A percentile compares a stretch with the other conserved stretches of the same genome.
Evolutionary conservation across 345 rosid species (phyloP).

Genomic region (Syzygium jambos): DNA sequence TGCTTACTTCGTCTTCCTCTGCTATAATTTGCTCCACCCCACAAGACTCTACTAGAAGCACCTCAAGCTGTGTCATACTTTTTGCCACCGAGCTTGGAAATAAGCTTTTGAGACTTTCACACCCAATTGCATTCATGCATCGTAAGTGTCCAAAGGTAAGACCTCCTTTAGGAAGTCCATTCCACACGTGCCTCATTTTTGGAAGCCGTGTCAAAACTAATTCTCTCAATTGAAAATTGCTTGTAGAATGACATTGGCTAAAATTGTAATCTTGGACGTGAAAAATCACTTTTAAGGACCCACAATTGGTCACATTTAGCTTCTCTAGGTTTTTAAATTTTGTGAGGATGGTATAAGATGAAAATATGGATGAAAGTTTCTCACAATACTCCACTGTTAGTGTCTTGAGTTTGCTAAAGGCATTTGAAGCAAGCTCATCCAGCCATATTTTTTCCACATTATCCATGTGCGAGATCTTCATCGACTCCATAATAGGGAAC

Average conservation of each 20-base stretch:
- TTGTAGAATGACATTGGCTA: too few species aligned
- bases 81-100: neutral
- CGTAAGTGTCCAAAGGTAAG: neutral
- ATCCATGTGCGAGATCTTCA: neutral
- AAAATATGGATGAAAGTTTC: neutral
- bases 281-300: too few species aligned
- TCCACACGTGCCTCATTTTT: neutral
- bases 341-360: neutral
- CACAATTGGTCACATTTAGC: too few species aligned
- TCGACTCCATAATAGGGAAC: too few species aligned
- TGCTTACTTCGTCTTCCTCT: neutral
- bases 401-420: neutral
- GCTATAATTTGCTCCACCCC: neutral
- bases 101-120: neutral
- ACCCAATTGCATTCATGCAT: fast-evolving
- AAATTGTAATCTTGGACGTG: too few species aligned
- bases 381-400: neutral
- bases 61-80: neutral
- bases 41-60: fast-evolving
- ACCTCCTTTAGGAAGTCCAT: neutral
- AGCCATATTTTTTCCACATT: neutral
- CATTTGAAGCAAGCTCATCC: neutral
- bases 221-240: too few species aligned
- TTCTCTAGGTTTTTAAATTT: too few species aligned
- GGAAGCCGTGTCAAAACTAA: too few species aligned